A percentile compares a stretch with the other conserved stretches of the same genome.
phyloP scores from a whole-genome alignment of 345 rosid species.

The Gossypium arboreum region DNA sequence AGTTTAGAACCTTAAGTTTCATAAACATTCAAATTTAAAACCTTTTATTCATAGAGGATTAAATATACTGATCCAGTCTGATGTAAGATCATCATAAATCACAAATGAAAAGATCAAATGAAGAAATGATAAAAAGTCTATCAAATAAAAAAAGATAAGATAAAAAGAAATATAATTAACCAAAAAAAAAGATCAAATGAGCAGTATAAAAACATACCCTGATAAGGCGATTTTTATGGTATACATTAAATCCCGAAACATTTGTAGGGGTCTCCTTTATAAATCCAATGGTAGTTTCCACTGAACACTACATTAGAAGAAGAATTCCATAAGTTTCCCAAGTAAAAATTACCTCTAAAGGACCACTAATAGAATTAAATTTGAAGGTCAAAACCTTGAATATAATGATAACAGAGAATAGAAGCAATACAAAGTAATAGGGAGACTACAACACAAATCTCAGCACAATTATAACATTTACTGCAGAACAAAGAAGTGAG shows the following conservation, averaged over 20 bases:
- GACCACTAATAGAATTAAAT: not conserved
- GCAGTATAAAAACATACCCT: slow-evolving; percentile 44
- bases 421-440: not conserved
- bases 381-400: not conserved
- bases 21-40: not conserved
- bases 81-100: slow-evolving; percentile 2
- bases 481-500: not conserved
- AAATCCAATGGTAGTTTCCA: slow-evolving; percentile 73
- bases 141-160: not conserved
- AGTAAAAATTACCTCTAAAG: slow-evolving; percentile 7
- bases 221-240: slow-evolving; percentile 93
- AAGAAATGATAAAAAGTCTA: not conserved
- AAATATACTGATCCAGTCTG: not conserved
- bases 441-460: not conserved
- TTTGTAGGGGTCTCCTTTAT: slow-evolving; percentile 58
- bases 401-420: not conserved
- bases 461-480: slow-evolving; percentile 2
- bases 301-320: slow-evolving; percentile 38
- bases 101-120: slow-evolving; percentile 1
- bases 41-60: not conserved
- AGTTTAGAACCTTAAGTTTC: not conserved
- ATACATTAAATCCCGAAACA: slow-evolving; percentile 68
- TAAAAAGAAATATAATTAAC: not conserved
- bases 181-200: not conserved
- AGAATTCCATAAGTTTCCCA: slow-evolving; percentile 7